Evolutionary conservation across 129 eudicot species (phyloP), one percentile per base, ranked within the genome.

Genomic region (Cynara cardunculus): DNA sequence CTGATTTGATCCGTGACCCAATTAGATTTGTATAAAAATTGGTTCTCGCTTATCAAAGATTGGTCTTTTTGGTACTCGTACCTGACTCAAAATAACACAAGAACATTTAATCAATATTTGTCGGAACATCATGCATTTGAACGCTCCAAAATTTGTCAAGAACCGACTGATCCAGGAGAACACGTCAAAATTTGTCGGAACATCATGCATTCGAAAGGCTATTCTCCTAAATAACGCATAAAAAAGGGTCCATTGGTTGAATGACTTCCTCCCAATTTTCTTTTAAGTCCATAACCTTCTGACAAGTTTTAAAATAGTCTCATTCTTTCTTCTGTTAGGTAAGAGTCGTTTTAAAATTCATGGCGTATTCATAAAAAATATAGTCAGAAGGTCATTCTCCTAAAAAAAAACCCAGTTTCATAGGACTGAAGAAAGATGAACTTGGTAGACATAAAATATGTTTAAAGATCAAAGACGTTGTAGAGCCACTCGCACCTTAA

Each of bases 1-100:
- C 74, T 87, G 10, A 90, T 79, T 77, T 88, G 89, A 78, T 61
- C 81, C 49, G 41, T 34, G 16, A 94, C 84, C 93, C 90, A 91
- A n/a, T 86, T 74, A 44, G 78, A 82, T 41, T 91, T 91, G 64
- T 90, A 88, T 71, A 59, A 37, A 75, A 87, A 90, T 68, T 88
- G 81, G 56, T 81, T 84, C 84, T 94, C 97, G 12, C 91, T 81
- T 12, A 91, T 84, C 90, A 94, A 81, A 19, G 94, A 86, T 9
- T 88, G 89, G 78, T 93, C 97, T 65, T 78, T 68, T 41, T 93
- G 98, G 76, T 83, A 88, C 69, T 93, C 98, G n/a, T 93, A 93
- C 78, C 98, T 91, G 90, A 26, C 73, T 59, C 31, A 28, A 37
- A 21, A 19, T 37, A 6, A 59, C 16, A 16, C 0, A 35, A 2